These are phyloP conservation scores for Cyclotella distinguenda DNA, from an alignment of 108 stramenopile genomes.

Conservation along the genomic window DNA sequence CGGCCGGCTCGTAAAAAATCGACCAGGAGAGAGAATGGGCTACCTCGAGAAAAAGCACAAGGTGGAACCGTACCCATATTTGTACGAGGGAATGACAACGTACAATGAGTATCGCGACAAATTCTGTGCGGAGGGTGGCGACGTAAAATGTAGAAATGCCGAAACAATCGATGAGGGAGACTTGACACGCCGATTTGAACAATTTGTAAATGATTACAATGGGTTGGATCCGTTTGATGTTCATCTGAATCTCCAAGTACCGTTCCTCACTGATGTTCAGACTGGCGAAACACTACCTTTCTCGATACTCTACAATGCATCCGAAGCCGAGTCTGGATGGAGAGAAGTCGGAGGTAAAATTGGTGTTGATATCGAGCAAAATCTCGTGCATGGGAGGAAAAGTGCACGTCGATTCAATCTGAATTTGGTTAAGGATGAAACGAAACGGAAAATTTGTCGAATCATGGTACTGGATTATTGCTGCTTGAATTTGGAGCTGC, in stretches of 20 bases:
- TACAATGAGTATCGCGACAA: conserved; percentile 19
- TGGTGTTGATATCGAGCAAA: conserved; percentile 3
- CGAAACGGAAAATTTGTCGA: conserved; percentile 38
- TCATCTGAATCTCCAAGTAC: conserved; percentile 39
- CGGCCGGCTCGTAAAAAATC: conserved; percentile 17
- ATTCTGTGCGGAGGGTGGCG: conserved; percentile 7
- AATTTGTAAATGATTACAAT: conserved; percentile 41
- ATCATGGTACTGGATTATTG: conserved; percentile 45
- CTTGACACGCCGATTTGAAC: conserved; percentile 31
- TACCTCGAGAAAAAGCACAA: conserved; percentile 27
- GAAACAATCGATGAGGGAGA: conserved; percentile 39
- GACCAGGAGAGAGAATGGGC: conserved; percentile 12
- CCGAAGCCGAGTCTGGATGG: conserved; percentile 38
- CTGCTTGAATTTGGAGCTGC: conserved; percentile 42
- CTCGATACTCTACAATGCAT: conserved; percentile 36
- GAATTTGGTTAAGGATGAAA: conserved; percentile 24
- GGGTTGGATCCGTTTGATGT: conserved; percentile 47
- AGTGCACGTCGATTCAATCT: conserved; percentile 35
- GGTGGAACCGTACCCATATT: conserved; percentile 40
- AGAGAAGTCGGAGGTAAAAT: conserved; percentile 17
- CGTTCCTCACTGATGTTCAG: conserved; percentile 8
- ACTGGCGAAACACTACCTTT: conserved; percentile 42
- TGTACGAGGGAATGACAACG: conserved; percentile 23
- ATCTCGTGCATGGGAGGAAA: conserved; percentile 30
- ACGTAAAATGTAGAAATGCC: neutral